Evolutionary conservation across 148 eudicot genomes (phyloP).

Genomic region (Camellia lanceoleosa): DNA sequence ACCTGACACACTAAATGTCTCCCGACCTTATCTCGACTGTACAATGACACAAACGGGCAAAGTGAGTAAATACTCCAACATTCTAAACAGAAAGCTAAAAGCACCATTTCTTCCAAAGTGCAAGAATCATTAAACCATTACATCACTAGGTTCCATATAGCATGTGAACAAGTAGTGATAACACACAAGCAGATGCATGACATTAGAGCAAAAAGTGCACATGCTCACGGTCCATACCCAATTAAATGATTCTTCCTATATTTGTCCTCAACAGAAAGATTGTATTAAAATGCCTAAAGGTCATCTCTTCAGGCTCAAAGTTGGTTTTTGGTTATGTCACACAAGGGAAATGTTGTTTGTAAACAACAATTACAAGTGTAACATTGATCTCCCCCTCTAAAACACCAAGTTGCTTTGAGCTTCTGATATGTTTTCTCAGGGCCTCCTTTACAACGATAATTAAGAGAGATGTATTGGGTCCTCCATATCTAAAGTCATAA

Average conservation of each 20-base stretch:
- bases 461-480: neutral
- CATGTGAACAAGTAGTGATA: neutral
- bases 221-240: neutral
- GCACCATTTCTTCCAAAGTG: neutral
- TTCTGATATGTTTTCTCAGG: neutral
- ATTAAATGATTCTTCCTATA: neutral
- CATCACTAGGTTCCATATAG: neutral
- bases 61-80: neutral
- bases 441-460: neutral
- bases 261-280: neutral
- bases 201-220: neutral
- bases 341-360: neutral
- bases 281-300: neutral
- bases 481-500: neutral
- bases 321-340: neutral
- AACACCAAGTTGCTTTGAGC: neutral
- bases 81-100: neutral
- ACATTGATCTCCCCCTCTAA: neutral
- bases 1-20: neutral
- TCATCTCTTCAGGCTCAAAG: neutral
- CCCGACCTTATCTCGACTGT: neutral
- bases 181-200: neutral
- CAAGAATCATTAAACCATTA: neutral
- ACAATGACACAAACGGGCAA: neutral
- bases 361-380: neutral